phyloP scores from a whole-genome alignment of 768 basidiomycete species.

The Suillus spraguei region DNA sequence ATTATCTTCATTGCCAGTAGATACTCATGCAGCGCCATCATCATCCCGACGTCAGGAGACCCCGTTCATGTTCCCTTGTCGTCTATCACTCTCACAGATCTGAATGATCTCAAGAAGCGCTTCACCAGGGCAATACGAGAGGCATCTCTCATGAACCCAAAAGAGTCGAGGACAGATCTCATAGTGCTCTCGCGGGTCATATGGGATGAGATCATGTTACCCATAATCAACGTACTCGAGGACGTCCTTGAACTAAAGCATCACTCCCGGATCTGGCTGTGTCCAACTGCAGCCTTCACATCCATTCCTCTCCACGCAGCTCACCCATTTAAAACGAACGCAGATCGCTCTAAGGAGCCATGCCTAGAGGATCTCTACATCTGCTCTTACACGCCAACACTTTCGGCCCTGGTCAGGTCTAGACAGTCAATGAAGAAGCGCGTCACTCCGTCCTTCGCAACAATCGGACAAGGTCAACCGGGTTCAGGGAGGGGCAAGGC shows the following conservation, averaged over 20 bases:
- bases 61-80: constrained; percentile 20
- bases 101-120: constrained; percentile 15
- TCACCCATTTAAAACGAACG: constrained; percentile 27
- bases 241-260: rapidly evolving
- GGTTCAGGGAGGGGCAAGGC: background rate
- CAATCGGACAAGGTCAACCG: constrained; percentile 12
- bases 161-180: constrained; percentile 16
- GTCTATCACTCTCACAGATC: constrained; percentile 16
- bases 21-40: constrained; percentile 18
- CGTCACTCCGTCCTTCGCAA: background rate
- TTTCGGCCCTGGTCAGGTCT: constrained; percentile 16
- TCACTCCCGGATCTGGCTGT: constrained; percentile 15
- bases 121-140: constrained; percentile 14
- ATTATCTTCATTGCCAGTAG: constrained; percentile 20
- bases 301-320: constrained; percentile 22
- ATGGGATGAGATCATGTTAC: constrained; percentile 7
- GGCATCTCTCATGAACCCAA: constrained; percentile 16
- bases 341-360: constrained; percentile 4
- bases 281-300: constrained; percentile 14
- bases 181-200: background rate
- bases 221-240: constrained; percentile 5
- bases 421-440: background rate
- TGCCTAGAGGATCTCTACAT: constrained; percentile 12
- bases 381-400: constrained; percentile 16
- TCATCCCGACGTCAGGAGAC: constrained; percentile 2